Base-by-base conservation (phyloP, 148 eudicot genomes). In the Pouteria glomerata region DNA sequence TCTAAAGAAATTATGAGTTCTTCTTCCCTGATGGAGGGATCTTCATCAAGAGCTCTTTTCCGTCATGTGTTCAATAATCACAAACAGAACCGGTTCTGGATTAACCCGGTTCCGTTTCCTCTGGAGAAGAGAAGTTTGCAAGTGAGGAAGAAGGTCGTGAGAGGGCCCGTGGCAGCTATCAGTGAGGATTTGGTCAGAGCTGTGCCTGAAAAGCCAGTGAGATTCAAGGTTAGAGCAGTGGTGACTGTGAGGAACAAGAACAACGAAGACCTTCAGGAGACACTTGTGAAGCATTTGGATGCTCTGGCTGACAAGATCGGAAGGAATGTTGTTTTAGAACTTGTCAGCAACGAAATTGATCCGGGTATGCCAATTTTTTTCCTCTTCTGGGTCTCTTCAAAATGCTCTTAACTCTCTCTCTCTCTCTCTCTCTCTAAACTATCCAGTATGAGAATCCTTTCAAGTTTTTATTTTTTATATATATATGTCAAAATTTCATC, bases 181-280 rank as follows among this genome's bases (percentile, higher is more conserved):
- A 88, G 90, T 51, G 91, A 93, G 73, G 85, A 90, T 78, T 76
- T 84, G 77, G 68, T 47, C 16, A 71, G 67, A 63, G 74, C 76
- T n/a, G 77, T 57, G 66, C 77, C 82, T 19, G 89, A 80, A 47
- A 78, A 80, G 52, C 76, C 85, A 0, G 91, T 82, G 16, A 83
- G 81, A 50, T 75, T 93, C 35, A 90, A 87, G 78, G 94, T 90
- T 6, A 82, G 89, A 65, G 51, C 51, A 12, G 91, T 86, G 29
- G 74, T 85, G 31, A 91, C 93, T 4, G 97, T 91, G 3, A 88
- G 88, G 65, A 91, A 88, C 75, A 91, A 91, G 84, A 75, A 56
- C 56, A 91, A 91, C 77, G 91, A 92, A 66, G 97, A 87, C 79
- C 79, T 92, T 4, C 89, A 83, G 47, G 91, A 84, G 53, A 58